These are phyloP conservation scores for Stenogyne calaminthoides DNA, from an alignment of 305 asterid species.

Conservation along the genomic window DNA sequence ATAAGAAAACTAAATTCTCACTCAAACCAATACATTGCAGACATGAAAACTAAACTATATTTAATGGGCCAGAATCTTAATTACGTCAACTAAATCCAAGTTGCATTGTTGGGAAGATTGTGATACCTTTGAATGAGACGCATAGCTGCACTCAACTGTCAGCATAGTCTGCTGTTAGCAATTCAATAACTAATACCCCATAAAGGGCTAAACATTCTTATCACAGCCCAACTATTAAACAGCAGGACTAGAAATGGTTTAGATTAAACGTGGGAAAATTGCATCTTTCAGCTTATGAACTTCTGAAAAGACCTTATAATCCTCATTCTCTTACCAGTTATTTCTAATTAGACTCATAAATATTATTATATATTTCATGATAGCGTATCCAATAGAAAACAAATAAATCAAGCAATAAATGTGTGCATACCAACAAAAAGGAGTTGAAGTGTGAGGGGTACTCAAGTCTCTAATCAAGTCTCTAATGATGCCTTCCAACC, in stretches of 20 bases:
- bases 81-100: conserved; percentile 38
- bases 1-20: conserved; percentile 57
- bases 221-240: conserved; percentile 50
- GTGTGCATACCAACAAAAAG: conserved; percentile 87
- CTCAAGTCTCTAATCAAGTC: no score
- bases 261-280: conserved; percentile 32
- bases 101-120: conserved; percentile 61
- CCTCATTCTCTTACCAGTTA: conserved; percentile 6
- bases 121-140: conserved; percentile 84
- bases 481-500: conserved; percentile 90
- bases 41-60: conserved; percentile 36
- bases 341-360: conserved; percentile 9
- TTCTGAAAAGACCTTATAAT: conserved; percentile 8
- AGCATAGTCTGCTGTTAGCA: conserved; percentile 81
- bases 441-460: conserved; percentile 74
- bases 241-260: conserved; percentile 39
- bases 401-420: conserved; percentile 59
- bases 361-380: conserved; percentile 25
- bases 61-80: conserved; percentile 40
- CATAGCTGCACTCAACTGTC: conserved; percentile 92
- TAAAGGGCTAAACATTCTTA: conserved; percentile 61
- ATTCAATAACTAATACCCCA: conserved; percentile 74
- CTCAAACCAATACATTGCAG: conserved; percentile 42
- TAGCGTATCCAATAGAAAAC: conserved; percentile 38
- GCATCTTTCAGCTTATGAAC: conserved; percentile 19